Evolutionary conservation across 257 asterid species (phyloP), one percentile per base, ranked within the genome.

Genomic region (Dorcoceras hygrometricum): DNA sequence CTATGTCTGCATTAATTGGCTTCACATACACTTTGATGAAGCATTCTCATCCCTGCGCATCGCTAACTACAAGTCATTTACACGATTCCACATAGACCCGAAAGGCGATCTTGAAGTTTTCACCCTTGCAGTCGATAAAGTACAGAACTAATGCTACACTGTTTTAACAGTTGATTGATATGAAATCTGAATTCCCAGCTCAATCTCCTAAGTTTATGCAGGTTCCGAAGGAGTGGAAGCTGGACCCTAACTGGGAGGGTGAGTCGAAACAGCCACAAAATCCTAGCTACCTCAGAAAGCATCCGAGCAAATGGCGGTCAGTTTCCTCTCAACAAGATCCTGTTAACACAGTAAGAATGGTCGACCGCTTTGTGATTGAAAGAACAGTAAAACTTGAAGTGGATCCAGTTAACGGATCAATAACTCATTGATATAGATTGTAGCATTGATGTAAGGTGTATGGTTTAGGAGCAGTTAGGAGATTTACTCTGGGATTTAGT

Each of bases 51-150:
- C 99, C 0, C 96, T 94, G 54, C 91, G 97, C 22, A 94, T 90
- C 43, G 99, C 99, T 55, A 94, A 94, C 77, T 94, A 94, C 78
- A 94, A 94, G 83, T 83, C 99, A 0, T 94, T 90, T 69, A 90
- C 99, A 34, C 88, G 99, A 67, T 88, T 90, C 73, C 97, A 90
- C 60, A 85, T 94, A 39, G 77, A 75, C 84, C 31, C 39, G 18
- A 73, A 78, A 62, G 99, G 99, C 8, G 84, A 94, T 71, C 95
- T 94, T 63, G 96, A 94, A 84, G 90, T 94, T 71, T 90, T 75
- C 84, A 90, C 99, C 31, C 96, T 94, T 58, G 99, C 97, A 28
- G 97, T 94, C 8, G 99, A 94, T 76, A 94, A 94, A 97, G 97
- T 87, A 76, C 71, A 76, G 24, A 23, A 71, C 23, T 28, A 29